Base-by-base conservation (phyloP, 129 eudicot species). In the Scalesia atractyloides region DNA sequence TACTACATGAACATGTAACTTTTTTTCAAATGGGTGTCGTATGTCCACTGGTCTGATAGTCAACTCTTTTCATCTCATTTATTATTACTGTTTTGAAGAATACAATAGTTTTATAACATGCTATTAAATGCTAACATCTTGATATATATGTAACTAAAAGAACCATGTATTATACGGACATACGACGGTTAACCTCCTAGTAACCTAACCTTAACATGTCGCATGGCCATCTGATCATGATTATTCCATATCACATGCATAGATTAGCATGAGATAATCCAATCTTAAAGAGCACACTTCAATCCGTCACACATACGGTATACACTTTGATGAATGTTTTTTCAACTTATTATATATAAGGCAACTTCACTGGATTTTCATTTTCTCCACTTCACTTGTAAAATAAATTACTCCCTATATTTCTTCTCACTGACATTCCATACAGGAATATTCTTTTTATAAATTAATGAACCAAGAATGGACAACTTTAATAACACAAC, bases 251-350 rank as follows among this genome's bases (percentile, higher is more conserved):
- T 37, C 24, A 37, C 75, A 19, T 54, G 54, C 65, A 34, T 51
- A 30, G 47, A 52, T 51, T 52, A 69, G 62, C 39, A 50, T 67
- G 18, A 46, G 67, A 33, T 36, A 62, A 63, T 15, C 24, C 68
- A 36, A 17, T 57, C 64, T 57, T 63, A 34, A n/a, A 7, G 3
- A 6, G 16, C 47, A 34, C 68, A 63, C 49, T 63, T 36, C 49
- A 49, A 63, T 63, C 22, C 48, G 36, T 63, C 14, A 36, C 16
- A 62, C 43, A 36, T 0, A 36, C 0, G 22, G 24, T 3, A 60
- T 30, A 26, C 39, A 4, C 66, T 61, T 61, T 30, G 33, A 30
- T 13, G 11, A 61, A 61, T 61, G 20, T 14, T 61, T 33, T 57
- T 20, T 11, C n/a, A 57, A 57, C 37, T 22, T 57, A 22, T 24